Evolutionary conservation across 169 alveolate genomes (phyloP).

Genomic region (Eimeria maxima): DNA sequence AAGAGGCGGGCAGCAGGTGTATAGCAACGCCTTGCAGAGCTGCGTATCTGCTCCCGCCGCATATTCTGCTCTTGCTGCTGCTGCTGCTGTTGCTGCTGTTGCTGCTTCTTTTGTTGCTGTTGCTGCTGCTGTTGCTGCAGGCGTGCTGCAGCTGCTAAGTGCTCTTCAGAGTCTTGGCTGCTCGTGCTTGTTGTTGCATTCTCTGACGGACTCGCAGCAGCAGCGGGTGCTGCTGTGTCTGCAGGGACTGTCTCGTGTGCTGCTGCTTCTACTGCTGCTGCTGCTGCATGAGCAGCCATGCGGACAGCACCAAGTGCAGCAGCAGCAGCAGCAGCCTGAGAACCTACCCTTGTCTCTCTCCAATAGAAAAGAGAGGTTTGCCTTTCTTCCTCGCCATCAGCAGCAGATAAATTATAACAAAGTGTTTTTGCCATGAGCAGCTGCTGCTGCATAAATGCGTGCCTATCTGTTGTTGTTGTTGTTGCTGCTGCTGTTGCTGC

Average conservation of each 20-base stretch:
- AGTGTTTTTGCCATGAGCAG: not conserved
- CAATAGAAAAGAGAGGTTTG: not conserved
- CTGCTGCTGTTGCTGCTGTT: not conserved
- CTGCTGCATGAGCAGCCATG: not conserved
- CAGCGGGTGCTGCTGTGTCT: not conserved
- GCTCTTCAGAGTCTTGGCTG: not conserved
- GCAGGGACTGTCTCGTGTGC: not conserved
- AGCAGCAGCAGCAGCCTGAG: conserved; percentile 40
- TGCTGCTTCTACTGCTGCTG: conserved; percentile 16
- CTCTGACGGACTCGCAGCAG: not conserved
- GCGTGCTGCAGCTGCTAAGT: not conserved
- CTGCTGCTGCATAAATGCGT: not conserved
- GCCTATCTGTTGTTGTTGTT: not conserved
- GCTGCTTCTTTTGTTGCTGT: not conserved
- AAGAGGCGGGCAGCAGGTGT: not conserved
- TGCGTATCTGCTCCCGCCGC: not conserved
- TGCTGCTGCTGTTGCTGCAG: not conserved
- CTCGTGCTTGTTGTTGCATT: not conserved
- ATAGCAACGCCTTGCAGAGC: not conserved
- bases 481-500: not conserved
- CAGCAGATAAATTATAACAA: not conserved
- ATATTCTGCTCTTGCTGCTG: not conserved
- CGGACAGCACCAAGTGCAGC: conserved; percentile 30
- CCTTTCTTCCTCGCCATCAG: not conserved
- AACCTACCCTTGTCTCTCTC: not conserved